Conservation (phyloP, 306 rosid species). For the Vigna mungo region DNA sequence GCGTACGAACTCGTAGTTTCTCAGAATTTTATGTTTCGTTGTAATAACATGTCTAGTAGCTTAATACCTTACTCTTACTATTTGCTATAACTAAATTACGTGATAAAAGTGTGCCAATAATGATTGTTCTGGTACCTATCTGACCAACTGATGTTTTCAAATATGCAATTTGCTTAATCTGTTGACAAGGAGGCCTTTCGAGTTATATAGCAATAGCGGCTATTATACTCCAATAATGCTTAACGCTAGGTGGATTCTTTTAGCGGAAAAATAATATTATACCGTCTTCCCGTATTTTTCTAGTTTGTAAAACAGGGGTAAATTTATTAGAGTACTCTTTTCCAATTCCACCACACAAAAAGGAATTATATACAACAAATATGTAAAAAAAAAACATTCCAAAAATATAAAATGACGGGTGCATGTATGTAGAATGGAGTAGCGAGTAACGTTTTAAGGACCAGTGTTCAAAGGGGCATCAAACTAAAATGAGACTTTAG, state of each 20-base stretch:
- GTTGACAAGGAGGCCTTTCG: background rate
- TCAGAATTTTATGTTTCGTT: background rate
- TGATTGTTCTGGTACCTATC: background rate
- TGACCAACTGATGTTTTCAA: background rate
- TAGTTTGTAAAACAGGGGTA: background rate
- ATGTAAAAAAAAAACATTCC: background rate
- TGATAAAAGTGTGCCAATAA: background rate
- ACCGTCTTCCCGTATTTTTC: no score
- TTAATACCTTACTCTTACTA: background rate
- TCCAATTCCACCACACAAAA: background rate
- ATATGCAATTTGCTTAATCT: background rate
- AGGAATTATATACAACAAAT: no score
- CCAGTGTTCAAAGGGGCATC: no score
- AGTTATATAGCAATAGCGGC: background rate
- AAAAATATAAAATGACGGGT: no score
- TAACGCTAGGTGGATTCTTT: background rate
- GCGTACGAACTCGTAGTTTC: background rate
- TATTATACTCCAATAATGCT: background rate
- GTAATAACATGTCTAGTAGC: background rate
- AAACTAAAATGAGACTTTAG: background rate
- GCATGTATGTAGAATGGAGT: no score
- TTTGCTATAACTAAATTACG: background rate
- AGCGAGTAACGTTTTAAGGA: no score
- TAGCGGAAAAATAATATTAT: background rate
- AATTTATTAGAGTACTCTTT: background rate